Conservation (phyloP, 2,329 filamentous ascomycete genomes). For the Grosmannia clavigera region DNA sequence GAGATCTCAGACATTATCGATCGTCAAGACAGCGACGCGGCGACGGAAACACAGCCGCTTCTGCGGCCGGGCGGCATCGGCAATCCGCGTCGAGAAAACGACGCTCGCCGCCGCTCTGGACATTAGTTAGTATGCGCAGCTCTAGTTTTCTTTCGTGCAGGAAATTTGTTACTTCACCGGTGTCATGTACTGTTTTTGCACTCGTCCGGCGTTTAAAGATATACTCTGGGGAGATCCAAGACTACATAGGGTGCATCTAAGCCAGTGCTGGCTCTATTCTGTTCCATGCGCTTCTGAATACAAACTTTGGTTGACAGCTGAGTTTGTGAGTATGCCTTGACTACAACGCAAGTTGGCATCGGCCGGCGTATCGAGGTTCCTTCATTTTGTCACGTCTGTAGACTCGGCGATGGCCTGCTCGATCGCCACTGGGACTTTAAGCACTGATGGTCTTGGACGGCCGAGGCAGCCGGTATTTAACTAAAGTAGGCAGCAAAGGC, state of each 20-base stretch:
- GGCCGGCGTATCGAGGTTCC: no score
- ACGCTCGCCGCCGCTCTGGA: background rate
- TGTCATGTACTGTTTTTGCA: background rate
- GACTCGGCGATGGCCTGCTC: no score
- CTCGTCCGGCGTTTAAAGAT: background rate
- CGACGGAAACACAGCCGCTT: slow-evolving; percentile 36
- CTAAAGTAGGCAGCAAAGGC: no score
- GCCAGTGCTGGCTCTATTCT: background rate
- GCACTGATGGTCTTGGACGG: no score
- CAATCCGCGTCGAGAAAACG: slow-evolving; percentile 19
- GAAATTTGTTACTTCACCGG: background rate
- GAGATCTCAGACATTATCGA: slow-evolving; percentile 37
- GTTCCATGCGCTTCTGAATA: background rate
- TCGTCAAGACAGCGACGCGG: slow-evolving; percentile 36
- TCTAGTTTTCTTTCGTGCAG: background rate
- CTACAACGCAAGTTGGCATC: no score
- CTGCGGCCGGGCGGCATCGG: slow-evolving; percentile 38
- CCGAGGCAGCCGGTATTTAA: no score
- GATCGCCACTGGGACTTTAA: no score
- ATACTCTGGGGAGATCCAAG: background rate
- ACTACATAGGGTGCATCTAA: background rate
- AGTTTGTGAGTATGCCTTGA: no score
- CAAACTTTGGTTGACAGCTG: background rate
- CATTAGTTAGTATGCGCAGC: background rate
- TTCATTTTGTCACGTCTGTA: no score